Evolutionary conservation across 164 flowering plant genomes (phyloP), one percentile per base, ranked within the genome.

Genomic region (Platanus orientalis): DNA sequence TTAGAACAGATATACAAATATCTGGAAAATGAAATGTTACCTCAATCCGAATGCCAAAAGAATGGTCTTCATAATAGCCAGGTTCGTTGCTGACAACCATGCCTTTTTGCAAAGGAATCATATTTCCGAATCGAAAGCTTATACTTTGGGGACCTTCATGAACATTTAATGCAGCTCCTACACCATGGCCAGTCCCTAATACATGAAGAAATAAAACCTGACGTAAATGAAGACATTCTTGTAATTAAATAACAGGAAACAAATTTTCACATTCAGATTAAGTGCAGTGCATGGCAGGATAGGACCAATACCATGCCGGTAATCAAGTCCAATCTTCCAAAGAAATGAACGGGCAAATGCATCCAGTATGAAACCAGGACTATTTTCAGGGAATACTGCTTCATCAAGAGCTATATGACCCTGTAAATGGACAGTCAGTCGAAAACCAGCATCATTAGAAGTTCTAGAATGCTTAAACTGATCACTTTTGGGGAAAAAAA

Each of bases 91-190:
- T 94, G 57, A 94, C 87, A 71, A 92, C 67, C 99, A 94, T 94
- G 76, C 96, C 96, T 63, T 78, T 80, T 64, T 78, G 80, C 65
- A 94, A 73, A 26, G 92, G 78, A 39, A 96, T 92, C 84, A 76
- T 75, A 70, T 91, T 92, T 62, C 97, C 96, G 78, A 72, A 92
- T 28, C 99, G 79, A 66, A 75, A 94, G 76, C 99, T 94, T 58
- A 94, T 94, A 68, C 97, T 84, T 74, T 94, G 99, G 53, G 99
- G 99, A 52, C 97, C 99, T 74, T 94, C 99, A 69, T 94, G 99
- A 60, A 94, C 99, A 83, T 94, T 94, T 48, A 94, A 64, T 55
- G 94, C 97, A 72, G 99, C 97, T 54, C 99, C 99, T 11, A 94
- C 99, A 64, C 99, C 99, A 77, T 91, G 97, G 36, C 97, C 97